phyloP scores from a whole-genome alignment of 2,329 filamentous ascomycete genomes.

The Kalaharituber pfeilii region DNA sequence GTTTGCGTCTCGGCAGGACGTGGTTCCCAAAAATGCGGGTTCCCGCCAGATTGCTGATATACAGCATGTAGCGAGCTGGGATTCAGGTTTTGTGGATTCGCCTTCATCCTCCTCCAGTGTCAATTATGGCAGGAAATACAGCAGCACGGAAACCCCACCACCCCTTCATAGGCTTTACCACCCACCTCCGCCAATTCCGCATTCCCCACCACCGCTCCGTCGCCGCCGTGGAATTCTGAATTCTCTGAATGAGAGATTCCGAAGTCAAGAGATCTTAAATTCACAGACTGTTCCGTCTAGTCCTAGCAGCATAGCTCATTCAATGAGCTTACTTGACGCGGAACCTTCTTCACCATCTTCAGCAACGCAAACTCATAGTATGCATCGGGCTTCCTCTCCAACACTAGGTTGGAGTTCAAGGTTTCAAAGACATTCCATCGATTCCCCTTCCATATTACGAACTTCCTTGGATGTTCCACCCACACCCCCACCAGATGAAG shows the following conservation, averaged over 20 bases:
- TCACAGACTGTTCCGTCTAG: background rate
- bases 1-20: background rate
- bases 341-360: background rate
- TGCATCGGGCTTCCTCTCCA: background rate
- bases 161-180: background rate
- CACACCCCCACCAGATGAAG: background rate
- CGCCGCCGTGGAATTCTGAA: background rate
- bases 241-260: background rate
- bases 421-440: background rate
- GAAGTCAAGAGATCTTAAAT: background rate
- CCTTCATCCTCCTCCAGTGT: background rate
- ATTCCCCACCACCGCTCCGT: background rate
- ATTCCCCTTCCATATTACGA: background rate
- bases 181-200: background rate
- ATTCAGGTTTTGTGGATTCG: background rate
- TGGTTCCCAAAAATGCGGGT: background rate
- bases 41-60: background rate
- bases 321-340: background rate
- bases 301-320: too few relatives aligned
- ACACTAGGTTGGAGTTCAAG: background rate
- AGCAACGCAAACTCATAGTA: background rate
- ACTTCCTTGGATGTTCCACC: background rate
- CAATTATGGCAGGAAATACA: background rate
- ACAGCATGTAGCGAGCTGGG: background rate
- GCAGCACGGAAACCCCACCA: background rate